Base-by-base conservation (phyloP, 2,329 filamentous ascomycete species). In the Phaeoacremonium minimum region DNA sequence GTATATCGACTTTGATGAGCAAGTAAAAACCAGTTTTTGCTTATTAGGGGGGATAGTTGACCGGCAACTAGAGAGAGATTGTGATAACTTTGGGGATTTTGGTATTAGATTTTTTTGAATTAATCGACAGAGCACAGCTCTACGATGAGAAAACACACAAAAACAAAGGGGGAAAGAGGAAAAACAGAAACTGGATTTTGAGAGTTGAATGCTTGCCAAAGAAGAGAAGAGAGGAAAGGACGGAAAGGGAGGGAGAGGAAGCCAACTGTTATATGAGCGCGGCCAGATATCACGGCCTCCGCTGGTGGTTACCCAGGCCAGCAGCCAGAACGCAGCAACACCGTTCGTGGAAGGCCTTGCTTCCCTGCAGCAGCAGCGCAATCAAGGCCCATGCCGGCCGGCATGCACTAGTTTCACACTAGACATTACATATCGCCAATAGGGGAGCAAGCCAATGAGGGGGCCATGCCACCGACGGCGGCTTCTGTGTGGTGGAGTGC, bases 121-220 rank as follows among this genome's bases (percentile, higher is more conserved):
- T 45, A 52, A 49, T 50, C 44, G 37, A 34, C 41, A 57, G 57
- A 61, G 57, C 58, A 57, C 59, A 56, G 59, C 57, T 61, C 57
- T 53, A 49, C 42, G 46, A 45, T 30, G 37, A 35, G n/a, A 28
- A 36, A 30, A 42, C 32, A 41, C 30, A 38, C 32, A 40, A 42
- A 41, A 42, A 45, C 48, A 52, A 49, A 43, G 48, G 50, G 33
- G 49, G 45, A 47, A 49, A 57, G 53, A 55, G 55, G 57, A 63
- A 68, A 72, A 76, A 69, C 61, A 70, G 67, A 62, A 61, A 69
- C 64, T 62, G 65, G 67, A 67, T 71, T 70, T 70, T 56, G 61
- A 58, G 51, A 55, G 66, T 72, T 72, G 62, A 69, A 55, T 67
- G 68, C 80, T 85, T 85, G 81, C 80, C 83, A 71, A 71, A 71